Evolutionary conservation across 352 stramenopile genomes (phyloP), one percentile per base, ranked within the genome.

Genomic region (Blastocystis sp.): DNA sequence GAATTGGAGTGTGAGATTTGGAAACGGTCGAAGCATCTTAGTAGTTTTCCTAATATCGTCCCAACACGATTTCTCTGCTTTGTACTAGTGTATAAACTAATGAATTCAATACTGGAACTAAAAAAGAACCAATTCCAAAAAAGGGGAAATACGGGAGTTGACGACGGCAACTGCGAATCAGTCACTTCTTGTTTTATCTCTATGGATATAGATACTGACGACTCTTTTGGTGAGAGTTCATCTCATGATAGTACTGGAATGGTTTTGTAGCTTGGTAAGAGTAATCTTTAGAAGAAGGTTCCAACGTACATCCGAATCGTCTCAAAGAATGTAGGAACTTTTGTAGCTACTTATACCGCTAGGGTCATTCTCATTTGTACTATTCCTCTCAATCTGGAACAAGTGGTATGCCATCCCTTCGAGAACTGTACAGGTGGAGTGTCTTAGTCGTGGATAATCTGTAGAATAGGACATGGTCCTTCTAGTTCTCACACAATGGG

Each of bases 401-500:
- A 3, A 42, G 49, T 74, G 73, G 73, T 32, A 85, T 85, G 73
- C 73, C 73, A 69, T 85, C 73, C 16, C 58, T 85, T 37, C 21
- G 32, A 46, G 73, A 85, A 67, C 35, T 85, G 16, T 87, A 63
- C 42, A 87, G 65, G 65, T 77, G 29, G 4, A 39, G 11, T 16
- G 54, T 58, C 37, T n/a, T 11, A 11, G 3, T 7, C 27, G 29
- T 14, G 1, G 14, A 9, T 77, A 7, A 29, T 6, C 3, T n/a
- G n/a, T 77, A 77, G 71, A 81, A 88, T 89, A 29, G 88, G 88
- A 27, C 63, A 89, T 51, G 88, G 88, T 7, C 88, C 88, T 14
- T 89, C 86, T 21, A 88, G 65, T 24, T 89, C 88, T 35, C 88
- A 89, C 46, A 89, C 88, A 3, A 87, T 89, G 83, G 88, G 88